phyloP scores from a whole-genome alignment of 2,329 filamentous ascomycete species.

The Colletotrichum sp. region DNA sequence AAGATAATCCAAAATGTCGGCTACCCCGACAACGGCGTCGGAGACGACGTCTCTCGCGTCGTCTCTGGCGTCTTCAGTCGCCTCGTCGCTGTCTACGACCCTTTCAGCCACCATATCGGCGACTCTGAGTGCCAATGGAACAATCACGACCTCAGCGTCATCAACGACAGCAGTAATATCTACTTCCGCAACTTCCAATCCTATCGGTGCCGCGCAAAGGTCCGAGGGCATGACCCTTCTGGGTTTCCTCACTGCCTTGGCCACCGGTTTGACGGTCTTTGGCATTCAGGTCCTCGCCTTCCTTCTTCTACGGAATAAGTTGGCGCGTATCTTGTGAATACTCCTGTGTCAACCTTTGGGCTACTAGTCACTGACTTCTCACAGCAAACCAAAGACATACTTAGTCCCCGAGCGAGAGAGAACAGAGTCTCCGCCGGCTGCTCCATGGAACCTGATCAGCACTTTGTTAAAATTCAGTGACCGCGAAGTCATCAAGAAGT shows the following conservation, averaged over 20 bases:
- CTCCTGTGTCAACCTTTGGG: not conserved
- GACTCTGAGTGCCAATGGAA: constrained; percentile 1
- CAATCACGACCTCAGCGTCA: not conserved
- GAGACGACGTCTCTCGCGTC: constrained; percentile 10
- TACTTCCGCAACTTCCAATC: not conserved
- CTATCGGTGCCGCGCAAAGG: constrained; percentile 20
- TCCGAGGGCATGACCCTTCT: constrained; percentile 48
- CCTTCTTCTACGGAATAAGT: constrained; percentile 74
- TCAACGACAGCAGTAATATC: not conserved
- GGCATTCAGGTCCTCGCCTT: constrained; percentile 72
- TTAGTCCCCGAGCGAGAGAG: constrained; percentile 85
- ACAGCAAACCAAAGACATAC: constrained; percentile 81
- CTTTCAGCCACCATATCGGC: constrained; percentile 9
- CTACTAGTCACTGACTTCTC: not conserved
- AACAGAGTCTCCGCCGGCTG: constrained; percentile 72
- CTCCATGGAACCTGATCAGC: constrained; percentile 55
- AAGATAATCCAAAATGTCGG: constrained; percentile 1
- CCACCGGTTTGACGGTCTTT: constrained; percentile 66
- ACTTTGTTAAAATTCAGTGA: constrained; percentile 71
- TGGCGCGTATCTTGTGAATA: constrained; percentile 82
- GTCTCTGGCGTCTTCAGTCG: constrained; percentile 18
- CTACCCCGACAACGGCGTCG: constrained; percentile 17
- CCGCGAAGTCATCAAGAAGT: constrained; percentile 90
- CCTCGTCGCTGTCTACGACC: constrained; percentile 23
- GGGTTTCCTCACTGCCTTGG: constrained; percentile 69